Evolutionary conservation across 148 eudicot species (phyloP), one percentile per base, ranked within the genome.

Genomic region (Gaultheria prostrata): DNA sequence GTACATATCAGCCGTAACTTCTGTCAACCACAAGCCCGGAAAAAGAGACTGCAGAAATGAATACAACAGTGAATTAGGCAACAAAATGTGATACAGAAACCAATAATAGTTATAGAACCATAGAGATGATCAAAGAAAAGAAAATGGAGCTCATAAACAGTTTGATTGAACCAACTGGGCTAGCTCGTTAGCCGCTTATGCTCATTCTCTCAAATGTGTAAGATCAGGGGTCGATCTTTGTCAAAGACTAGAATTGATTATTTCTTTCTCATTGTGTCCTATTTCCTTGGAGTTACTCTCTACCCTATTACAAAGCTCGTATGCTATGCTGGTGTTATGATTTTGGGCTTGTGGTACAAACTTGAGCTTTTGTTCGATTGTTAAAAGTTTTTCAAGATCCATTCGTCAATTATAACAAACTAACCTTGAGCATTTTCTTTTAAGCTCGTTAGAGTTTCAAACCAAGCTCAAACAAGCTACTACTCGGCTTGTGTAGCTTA

Each of bases 21-120:
- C 94, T 5, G 88, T 81, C 72, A 91, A 69, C 90, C 89, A 90
- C 20, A 91, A 73, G 46, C 92, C 94, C 2, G 92, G 92, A 80
- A 86, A 87, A 9, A 91, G 57, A 8, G 83, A 56, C 94, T 91
- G 92, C 82, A 84, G 35, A 78, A 67, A 67, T 28, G 75, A 83
- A 85, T 79, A 70, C 28, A 85, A 82, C 83, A 88, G 85, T 85
- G 70, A 80, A 74, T 61, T 77, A 73, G 54, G 15, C n/a, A 82
- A 70, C 12, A 63, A 10, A 75, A 72, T 51, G 70, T 50, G 49
- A 67, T 35, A 20, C 35, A 39, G 15, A 79, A 12, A 45, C 32
- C 45, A 11, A 69, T 33, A 71, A 4, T 15, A 54, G 30, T 8
- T 75, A 35, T 24, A 28, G 39, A 59, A 28, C 59, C n/a, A 48